Percentiles rank a stretch among this genome's conserved stretches.
Evolutionary conservation across 139 green algal genomes (phyloP).

Genomic region (Haematococcus lacustris): DNA sequence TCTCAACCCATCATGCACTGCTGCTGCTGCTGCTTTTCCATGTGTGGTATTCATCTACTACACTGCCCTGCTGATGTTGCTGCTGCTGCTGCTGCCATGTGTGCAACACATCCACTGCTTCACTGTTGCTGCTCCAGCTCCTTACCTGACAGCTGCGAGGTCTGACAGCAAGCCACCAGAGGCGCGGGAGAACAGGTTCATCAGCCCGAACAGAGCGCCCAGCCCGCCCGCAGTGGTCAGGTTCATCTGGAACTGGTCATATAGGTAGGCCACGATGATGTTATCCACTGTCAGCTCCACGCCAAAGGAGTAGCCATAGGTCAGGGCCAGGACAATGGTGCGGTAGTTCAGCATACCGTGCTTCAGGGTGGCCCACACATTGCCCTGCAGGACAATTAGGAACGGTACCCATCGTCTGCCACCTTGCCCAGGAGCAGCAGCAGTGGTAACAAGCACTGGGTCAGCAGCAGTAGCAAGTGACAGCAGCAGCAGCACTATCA

Average conservation of each 20-base stretch:
- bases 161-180: slow-evolving; percentile 13
- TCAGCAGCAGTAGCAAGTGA: too few species aligned
- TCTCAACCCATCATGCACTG: too few species aligned
- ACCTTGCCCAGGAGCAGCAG: too few species aligned
- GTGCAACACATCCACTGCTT: too few species aligned
- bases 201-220: slow-evolving; percentile 69
- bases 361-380: slow-evolving; percentile 50
- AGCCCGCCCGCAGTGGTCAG: slow-evolving; percentile 19
- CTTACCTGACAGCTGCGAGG: not conserved
- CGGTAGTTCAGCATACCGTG: slow-evolving; percentile 76
- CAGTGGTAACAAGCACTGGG: too few species aligned
- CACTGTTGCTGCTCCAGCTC: too few species aligned
- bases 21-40: too few species aligned
- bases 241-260: slow-evolving; percentile 68
- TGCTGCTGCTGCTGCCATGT: too few species aligned
- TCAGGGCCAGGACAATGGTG: slow-evolving; percentile 53
- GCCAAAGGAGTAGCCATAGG: slow-evolving; percentile 78
- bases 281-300: slow-evolving; percentile 83
- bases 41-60: too few species aligned
- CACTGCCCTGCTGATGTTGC: too few species aligned
- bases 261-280: slow-evolving; percentile 59
- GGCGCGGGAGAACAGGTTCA: slow-evolving; percentile 85
- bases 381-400: slow-evolving; percentile 6
- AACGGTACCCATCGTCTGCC: too few species aligned
- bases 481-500: too few species aligned